A percentile compares a stretch with the other conserved stretches of the same genome.
Evolutionary conservation across 768 basidiomycete species (phyloP).

Genomic region (Ephemerocybe angulata): DNA sequence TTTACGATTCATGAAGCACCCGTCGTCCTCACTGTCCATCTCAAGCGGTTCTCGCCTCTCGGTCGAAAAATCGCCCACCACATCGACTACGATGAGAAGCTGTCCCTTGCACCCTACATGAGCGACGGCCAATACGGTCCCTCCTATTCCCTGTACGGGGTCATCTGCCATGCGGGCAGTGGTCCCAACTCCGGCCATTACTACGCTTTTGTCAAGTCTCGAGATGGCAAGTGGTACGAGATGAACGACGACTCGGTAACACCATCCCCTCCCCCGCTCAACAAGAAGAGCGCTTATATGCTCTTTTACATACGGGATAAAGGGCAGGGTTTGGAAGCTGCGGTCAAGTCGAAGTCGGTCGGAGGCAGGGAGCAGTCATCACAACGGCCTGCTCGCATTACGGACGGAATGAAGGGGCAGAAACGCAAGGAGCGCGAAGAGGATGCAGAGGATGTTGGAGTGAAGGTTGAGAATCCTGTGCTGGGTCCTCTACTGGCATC

Average conservation of each 20-base stretch:
- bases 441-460: slow-evolving; percentile 47
- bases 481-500: slow-evolving; percentile 69
- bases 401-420: slow-evolving; percentile 50
- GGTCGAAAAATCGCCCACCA: slow-evolving; percentile 81
- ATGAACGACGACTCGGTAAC: slow-evolving; percentile 90
- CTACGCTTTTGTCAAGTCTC: slow-evolving; percentile 76
- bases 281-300: slow-evolving; percentile 83
- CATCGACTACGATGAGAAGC: slow-evolving; percentile 72
- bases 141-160: slow-evolving; percentile 82
- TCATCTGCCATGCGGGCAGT: slow-evolving; percentile 89
- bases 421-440: slow-evolving; percentile 37
- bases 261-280: slow-evolving; percentile 43
- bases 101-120: slow-evolving; percentile 78
- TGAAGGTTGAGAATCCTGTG: slow-evolving; percentile 47
- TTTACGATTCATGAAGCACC: slow-evolving; percentile 90
- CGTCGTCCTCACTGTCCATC: slow-evolving; percentile 81
- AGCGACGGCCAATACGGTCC: slow-evolving; percentile 75
- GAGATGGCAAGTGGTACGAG: slow-evolving; percentile 74
- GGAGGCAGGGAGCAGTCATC: slow-evolving; percentile 19
- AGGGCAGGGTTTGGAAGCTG: slow-evolving; percentile 70
- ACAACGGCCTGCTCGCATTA: slow-evolving; percentile 35
- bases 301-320: slow-evolving; percentile 86
- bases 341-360: slow-evolving; percentile 37
- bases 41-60: slow-evolving; percentile 90
- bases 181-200: slow-evolving; percentile 97